A percentile compares a stretch with the other conserved stretches of the same genome.
Evolutionary conservation across 208 protist species (phyloP).

Genomic region (Trypanosoma conorhini): DNA sequence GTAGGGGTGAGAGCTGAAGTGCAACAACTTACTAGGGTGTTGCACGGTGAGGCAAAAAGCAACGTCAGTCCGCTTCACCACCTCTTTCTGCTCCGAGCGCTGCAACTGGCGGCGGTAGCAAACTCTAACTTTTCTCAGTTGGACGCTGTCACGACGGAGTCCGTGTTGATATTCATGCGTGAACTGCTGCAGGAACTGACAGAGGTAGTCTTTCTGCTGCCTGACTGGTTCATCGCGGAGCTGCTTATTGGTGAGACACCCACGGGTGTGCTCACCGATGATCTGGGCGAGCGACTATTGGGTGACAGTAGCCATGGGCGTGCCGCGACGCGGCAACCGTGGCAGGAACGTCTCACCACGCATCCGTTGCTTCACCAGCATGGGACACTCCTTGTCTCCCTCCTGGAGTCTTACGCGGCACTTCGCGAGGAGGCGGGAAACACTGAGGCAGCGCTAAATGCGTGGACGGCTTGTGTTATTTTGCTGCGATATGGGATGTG

Average conservation of each 20-base stretch:
- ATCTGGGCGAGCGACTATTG: constrained; percentile 9
- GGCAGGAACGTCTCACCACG: constrained; percentile 1
- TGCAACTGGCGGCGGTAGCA: not conserved
- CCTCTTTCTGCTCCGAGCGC: constrained; percentile 12
- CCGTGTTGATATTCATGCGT: not conserved
- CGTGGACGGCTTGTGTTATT: constrained; percentile 16
- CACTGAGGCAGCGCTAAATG: constrained; percentile 2
- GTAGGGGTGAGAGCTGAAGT: not conserved
- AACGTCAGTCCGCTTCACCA: constrained; percentile 13
- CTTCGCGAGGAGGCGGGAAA: constrained; percentile 3
- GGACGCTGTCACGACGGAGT: not conserved
- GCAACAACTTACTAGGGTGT: not conserved
- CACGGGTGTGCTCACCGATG: not conserved
- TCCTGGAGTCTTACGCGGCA: constrained; percentile 20
- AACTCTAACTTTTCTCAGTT: constrained; percentile 3
- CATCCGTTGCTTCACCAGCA: constrained; percentile 7
- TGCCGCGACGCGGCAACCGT: not conserved
- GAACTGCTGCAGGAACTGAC: constrained; percentile 4
- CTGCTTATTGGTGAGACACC: constrained; percentile 8
- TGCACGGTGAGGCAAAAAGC: not conserved
- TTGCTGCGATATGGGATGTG: constrained; percentile 20
- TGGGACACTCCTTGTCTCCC: constrained; percentile 7
- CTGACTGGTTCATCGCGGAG: constrained; percentile 18
- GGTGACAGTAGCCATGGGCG: not conserved
- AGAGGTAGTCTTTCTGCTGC: constrained; percentile 2